Evolutionary conservation across 192 early-diverging fungal species (phyloP).

Genomic region (Allomyces macrogynus): DNA sequence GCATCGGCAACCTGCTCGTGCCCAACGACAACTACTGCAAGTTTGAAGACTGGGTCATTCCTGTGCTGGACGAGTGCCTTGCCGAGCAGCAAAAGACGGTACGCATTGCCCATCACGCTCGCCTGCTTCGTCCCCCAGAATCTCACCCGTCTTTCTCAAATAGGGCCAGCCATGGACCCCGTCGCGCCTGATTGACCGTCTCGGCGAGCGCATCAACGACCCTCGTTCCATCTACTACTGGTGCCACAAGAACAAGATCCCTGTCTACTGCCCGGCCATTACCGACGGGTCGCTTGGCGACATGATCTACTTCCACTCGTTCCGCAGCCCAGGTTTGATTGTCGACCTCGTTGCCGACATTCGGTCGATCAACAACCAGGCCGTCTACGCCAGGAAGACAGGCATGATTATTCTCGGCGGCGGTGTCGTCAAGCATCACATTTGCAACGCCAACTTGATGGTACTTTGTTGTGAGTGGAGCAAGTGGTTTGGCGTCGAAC

Average conservation of each 20-base stretch:
- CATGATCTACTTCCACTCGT: conserved; percentile 99
- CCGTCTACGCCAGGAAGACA: conserved; percentile 88
- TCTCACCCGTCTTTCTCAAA: too few species aligned
- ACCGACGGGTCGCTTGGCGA: conserved; percentile 96
- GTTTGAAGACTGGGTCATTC: conserved; percentile 97
- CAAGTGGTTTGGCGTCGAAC: neutral
- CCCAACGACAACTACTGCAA: conserved; percentile 99
- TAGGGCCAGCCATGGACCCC: conserved; percentile 51
- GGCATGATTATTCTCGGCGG: conserved; percentile 94
- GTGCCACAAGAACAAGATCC: conserved; percentile 94
- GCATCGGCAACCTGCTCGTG: conserved; percentile 91
- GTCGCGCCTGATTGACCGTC: conserved; percentile 62
- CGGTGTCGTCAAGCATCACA: conserved; percentile 95
- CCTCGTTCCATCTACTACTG: conserved; percentile 87
- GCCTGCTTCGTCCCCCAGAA: too few species aligned
- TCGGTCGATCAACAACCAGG: conserved; percentile 71
- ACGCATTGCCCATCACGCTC: too few species aligned
- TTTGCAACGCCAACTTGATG: conserved; percentile 97
- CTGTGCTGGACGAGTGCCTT: conserved; percentile 80
- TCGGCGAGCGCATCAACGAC: conserved; percentile 81
- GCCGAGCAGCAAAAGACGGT: conserved; percentile 69
- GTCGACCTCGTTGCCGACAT: conserved; percentile 88
- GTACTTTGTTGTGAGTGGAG: conserved; percentile 14
- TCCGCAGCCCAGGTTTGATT: conserved; percentile 78
- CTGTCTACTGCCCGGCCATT: conserved; percentile 89